Conservation (phyloP, 768 basidiomycete species). For the Agrocybe chaxingu region DNA sequence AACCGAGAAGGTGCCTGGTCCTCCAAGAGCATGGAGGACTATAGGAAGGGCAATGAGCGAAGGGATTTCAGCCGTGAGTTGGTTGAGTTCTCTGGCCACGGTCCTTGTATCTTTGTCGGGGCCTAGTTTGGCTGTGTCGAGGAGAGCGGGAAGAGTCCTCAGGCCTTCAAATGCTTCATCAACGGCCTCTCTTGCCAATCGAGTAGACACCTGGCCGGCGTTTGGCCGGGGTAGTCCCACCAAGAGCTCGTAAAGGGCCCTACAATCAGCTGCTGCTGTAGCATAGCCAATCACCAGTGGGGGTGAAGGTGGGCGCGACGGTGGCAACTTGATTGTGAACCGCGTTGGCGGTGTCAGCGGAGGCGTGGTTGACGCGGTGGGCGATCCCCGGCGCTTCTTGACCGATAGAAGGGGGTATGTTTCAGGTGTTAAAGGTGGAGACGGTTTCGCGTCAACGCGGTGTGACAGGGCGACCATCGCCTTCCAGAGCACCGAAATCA, state of each 20-base stretch:
- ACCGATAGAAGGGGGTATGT: constrained; percentile 23
- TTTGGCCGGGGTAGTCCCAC: constrained; percentile 58
- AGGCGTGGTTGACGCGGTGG: constrained; percentile 37
- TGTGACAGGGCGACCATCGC: constrained; percentile 68
- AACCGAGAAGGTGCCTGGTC: constrained; percentile 37
- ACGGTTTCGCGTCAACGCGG: constrained; percentile 40
- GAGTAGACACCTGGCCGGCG: constrained; percentile 41
- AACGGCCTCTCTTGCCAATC: constrained; percentile 74
- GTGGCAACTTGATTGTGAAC: constrained; percentile 66
- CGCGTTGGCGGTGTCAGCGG: constrained; percentile 56
- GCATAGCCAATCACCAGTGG: constrained; percentile 33
- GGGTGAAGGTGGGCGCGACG: constrained; percentile 67
- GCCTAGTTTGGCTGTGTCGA: constrained; percentile 42
- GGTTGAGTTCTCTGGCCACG: constrained; percentile 42
- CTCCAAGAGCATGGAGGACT: constrained; percentile 48
- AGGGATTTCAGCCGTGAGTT: constrained; percentile 61
- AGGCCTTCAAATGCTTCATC: constrained; percentile 74
- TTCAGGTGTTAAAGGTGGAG: constrained; percentile 38
- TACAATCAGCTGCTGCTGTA: constrained; percentile 54
- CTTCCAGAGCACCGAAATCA: constrained; percentile 75
- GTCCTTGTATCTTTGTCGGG: constrained; percentile 19
- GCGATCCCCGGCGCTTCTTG: constrained; percentile 42
- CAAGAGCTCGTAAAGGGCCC: constrained; percentile 60
- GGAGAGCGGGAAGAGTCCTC: constrained; percentile 49
- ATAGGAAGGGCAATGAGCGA: constrained; percentile 73